phyloP scores from a whole-genome alignment of 2,329 filamentous ascomycete genomes.

The Aspergillus aculeatinus region DNA sequence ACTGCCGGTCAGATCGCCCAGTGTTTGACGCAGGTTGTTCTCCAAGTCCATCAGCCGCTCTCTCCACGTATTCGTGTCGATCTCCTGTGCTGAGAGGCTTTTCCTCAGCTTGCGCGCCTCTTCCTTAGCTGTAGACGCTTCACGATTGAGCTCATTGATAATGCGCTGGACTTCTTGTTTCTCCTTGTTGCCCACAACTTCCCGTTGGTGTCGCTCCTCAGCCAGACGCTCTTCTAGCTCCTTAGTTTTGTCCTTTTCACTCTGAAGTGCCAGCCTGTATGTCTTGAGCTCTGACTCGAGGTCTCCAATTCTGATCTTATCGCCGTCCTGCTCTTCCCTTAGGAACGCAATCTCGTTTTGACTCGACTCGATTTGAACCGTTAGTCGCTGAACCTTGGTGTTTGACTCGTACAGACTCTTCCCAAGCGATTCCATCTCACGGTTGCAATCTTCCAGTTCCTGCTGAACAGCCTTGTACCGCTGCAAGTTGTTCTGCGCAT shows the following conservation, averaged over 20 bases:
- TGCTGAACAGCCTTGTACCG: constrained; percentile 80
- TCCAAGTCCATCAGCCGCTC: constrained; percentile 87
- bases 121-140: constrained; percentile 78
- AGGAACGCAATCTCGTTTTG: constrained; percentile 94
- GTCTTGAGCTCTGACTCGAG: constrained; percentile 79
- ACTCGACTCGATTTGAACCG: constrained; percentile 87
- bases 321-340: constrained; percentile 91
- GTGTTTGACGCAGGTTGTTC: constrained; percentile 77
- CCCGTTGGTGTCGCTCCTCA: constrained; percentile 80
- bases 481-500: constrained; percentile 73
- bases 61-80: constrained; percentile 88
- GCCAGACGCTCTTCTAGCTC: constrained; percentile 74
- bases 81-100: constrained; percentile 76
- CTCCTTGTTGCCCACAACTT: constrained; percentile 81
- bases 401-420: constrained; percentile 80
- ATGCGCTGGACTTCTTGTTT: constrained; percentile 94
- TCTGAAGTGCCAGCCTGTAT: constrained; percentile 74
- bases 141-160: constrained; percentile 86
- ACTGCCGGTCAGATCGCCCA: constrained; percentile 85
- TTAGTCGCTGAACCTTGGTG: constrained; percentile 80
- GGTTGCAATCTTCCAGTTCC: constrained; percentile 79
- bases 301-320: constrained; percentile 97
- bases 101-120: constrained; percentile 80
- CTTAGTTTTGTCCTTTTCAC: constrained; percentile 74
- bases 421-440: constrained; percentile 82